Percentiles rank a stretch among this genome's conserved stretches.
Conservation (phyloP, 164 flowering plant genomes). For the Nymphaea thermarum region DNA sequence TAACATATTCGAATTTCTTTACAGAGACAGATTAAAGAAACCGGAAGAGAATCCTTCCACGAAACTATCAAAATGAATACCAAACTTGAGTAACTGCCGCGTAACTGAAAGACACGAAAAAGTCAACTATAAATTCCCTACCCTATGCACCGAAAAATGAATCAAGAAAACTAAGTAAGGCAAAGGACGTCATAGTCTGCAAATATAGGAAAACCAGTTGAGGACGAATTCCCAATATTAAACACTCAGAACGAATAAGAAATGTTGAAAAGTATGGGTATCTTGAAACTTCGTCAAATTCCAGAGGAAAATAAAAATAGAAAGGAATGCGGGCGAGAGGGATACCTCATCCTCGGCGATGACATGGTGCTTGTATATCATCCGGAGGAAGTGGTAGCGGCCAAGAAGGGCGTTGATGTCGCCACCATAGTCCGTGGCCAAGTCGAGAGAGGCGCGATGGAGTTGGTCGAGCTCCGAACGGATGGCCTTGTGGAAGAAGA, state of each 20-base stretch:
- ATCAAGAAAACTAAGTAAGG: no score
- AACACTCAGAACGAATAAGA: not conserved
- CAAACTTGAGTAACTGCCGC: no score
- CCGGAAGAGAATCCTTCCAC: no score
- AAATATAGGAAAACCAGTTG: not conserved
- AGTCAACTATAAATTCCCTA: not conserved
- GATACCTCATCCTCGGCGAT: slow-evolving; percentile 90
- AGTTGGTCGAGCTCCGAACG: slow-evolving; percentile 70
- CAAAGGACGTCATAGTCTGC: no score
- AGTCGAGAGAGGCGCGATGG: slow-evolving; percentile 49
- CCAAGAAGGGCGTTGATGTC: slow-evolving; percentile 41
- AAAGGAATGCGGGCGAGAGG: no score
- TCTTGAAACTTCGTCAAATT: not conserved
- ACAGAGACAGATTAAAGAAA: no score
- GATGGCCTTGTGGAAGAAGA: slow-evolving; percentile 84
- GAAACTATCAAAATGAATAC: no score
- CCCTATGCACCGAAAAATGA: no score
- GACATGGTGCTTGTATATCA: slow-evolving; percentile 77
- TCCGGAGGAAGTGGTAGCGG: slow-evolving; percentile 49
- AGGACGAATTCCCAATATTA: not conserved
- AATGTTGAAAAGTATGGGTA: not conserved
- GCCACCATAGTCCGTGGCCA: slow-evolving; percentile 26
- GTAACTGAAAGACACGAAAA: not conserved
- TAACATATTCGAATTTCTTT: no score
- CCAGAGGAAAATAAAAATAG: not conserved